These are phyloP conservation scores for Corylus heterophylla DNA, from an alignment of 306 rosid species.

Conservation along the genomic window DNA sequence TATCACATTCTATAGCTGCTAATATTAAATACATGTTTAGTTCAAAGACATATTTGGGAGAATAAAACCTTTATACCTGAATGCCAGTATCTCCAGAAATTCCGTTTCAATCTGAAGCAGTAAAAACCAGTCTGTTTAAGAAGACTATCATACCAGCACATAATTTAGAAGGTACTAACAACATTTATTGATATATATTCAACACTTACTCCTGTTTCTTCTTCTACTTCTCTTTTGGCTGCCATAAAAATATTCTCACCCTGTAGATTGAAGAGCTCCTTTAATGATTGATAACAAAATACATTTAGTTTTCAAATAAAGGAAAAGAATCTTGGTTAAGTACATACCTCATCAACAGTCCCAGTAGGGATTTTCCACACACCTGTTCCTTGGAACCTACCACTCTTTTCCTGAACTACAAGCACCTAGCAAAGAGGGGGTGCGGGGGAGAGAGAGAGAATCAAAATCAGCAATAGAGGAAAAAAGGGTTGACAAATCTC, in stretches of 20 bases:
- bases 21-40: not conserved
- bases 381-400: conserved; percentile 42
- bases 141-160: conserved; percentile 8
- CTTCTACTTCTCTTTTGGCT: conserved; percentile 59
- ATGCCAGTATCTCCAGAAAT: conserved; percentile 50
- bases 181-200: conserved; percentile 7
- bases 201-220: conserved; percentile 59
- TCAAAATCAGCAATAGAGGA: not conserved
- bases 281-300: conserved; percentile 15
- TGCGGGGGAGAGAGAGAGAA: not conserved
- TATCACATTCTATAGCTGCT: not conserved
- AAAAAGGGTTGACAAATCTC: conserved; percentile 7
- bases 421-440: conserved; percentile 24
- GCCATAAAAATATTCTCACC: conserved; percentile 50
- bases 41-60: not conserved
- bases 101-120: conserved; percentile 49
- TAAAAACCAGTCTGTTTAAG: not conserved
- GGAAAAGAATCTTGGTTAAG: conserved; percentile 6
- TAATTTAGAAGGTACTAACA: conserved; percentile 7
- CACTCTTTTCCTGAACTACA: conserved; percentile 58
- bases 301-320: conserved; percentile 2
- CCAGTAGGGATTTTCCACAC: conserved; percentile 61
- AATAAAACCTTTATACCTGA: conserved; percentile 37
- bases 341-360: conserved; percentile 47
- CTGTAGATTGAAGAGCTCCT: conserved; percentile 29